Percentiles rank a stretch among this genome's conserved stretches.
Conservation (phyloP, 305 asterid genomes). For the Solanum aculeatissimum region DNA sequence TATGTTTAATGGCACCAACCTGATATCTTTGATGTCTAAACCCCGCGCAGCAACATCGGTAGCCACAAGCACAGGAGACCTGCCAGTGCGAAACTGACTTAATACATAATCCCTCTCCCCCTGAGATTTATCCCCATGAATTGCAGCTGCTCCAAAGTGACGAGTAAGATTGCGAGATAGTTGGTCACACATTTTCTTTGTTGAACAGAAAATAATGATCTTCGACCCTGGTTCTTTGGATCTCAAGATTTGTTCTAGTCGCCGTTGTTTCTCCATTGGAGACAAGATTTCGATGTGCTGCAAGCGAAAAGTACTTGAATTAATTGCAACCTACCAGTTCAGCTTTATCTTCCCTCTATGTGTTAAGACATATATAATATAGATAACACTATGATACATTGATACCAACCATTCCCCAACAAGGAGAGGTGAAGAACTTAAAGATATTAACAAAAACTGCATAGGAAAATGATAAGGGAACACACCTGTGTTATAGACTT, state of each 20-base stretch:
- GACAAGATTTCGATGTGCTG: slow-evolving; percentile 2
- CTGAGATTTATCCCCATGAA: slow-evolving; percentile 12
- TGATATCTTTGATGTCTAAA: slow-evolving; percentile 10
- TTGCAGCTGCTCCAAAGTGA: slow-evolving; percentile 8
- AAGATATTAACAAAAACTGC: not conserved
- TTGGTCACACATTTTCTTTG: slow-evolving; percentile 8
- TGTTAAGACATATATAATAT: not conserved
- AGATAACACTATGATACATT: not conserved
- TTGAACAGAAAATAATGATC: slow-evolving; percentile 8
- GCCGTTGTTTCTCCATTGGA: slow-evolving; percentile 3
- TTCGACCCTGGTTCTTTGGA: slow-evolving; percentile 10
- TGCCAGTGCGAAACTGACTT: slow-evolving; percentile 7
- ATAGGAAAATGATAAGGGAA: not conserved
- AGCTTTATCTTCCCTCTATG: not conserved
- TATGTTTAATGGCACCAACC: not conserved
- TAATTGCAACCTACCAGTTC: not conserved
- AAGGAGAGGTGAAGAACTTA: not conserved
- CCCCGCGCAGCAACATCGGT: slow-evolving; percentile 13
- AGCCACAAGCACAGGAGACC: slow-evolving; percentile 10
- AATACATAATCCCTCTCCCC: slow-evolving; percentile 6
- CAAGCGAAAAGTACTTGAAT: not conserved
- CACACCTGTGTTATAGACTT: slow-evolving; percentile 10
- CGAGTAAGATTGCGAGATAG: slow-evolving; percentile 3
- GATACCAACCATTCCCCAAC: not conserved
- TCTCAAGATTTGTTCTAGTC: slow-evolving; percentile 7